These are phyloP conservation scores for Vachellia pachyceras DNA, from an alignment of 306 rosid genomes.

Conservation along the genomic window DNA sequence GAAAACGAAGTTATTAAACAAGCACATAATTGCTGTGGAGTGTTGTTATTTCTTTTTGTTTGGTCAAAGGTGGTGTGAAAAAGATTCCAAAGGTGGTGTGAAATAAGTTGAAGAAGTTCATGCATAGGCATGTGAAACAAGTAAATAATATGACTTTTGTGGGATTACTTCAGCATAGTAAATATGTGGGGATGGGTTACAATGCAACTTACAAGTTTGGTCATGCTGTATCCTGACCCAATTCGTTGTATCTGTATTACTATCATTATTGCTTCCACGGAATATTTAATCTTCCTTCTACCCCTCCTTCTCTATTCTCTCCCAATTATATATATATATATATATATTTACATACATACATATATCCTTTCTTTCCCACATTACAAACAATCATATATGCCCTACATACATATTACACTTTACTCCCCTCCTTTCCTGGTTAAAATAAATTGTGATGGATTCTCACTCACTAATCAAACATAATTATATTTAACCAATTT, in stretches of 20 bases:
- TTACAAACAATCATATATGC: not conserved
- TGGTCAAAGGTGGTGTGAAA: too few species aligned
- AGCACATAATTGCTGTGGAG: too few species aligned
- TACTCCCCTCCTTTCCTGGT: not conserved
- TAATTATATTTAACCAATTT: too few species aligned
- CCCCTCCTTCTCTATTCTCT: not conserved
- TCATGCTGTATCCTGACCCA: not conserved
- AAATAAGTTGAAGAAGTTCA: not conserved
- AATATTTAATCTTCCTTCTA: not conserved
- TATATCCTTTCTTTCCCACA: not conserved
- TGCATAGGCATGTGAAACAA: not conserved
- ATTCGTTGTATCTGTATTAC: conserved; percentile 27
- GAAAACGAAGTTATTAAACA: too few species aligned
- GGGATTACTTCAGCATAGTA: conserved; percentile 16
- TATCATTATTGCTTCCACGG: not conserved
- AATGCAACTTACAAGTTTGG: not conserved
- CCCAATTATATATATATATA: too few species aligned
- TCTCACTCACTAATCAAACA: not conserved
- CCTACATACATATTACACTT: not conserved
- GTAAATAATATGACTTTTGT: not conserved
- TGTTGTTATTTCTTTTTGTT: too few species aligned
- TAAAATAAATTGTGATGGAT: too few species aligned
- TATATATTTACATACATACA: too few species aligned
- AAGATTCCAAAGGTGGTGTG: not conserved
- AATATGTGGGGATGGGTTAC: not conserved